These are phyloP conservation scores for Gaultheria prostrata DNA, from an alignment of 148 eudicot genomes.

Conservation along the genomic window DNA sequence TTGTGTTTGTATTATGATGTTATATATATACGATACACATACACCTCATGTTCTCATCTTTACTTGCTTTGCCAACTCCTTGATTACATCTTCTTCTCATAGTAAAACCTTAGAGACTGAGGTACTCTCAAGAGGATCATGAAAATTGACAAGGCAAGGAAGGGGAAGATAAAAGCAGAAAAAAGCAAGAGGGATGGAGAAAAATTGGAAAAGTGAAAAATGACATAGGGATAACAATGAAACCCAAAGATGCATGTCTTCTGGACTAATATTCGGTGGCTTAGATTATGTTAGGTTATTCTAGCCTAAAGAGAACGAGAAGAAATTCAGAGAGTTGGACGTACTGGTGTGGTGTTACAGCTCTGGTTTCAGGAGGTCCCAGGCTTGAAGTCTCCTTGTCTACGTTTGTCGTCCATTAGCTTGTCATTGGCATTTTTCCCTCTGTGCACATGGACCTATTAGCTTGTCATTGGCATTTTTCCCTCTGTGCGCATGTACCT, in stretches of 20 bases:
- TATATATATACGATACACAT: background rate
- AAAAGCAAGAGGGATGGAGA: background rate
- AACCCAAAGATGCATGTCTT: background rate
- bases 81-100: background rate
- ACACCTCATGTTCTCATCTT: background rate
- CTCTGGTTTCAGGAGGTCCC: background rate
- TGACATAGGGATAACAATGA: background rate
- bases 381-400: background rate
- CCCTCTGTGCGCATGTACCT: background rate
- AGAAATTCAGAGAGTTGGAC: background rate
- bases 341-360: background rate
- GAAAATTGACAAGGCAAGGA: background rate
- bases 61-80: background rate
- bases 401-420: background rate
- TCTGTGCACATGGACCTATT: background rate
- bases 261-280: background rate
- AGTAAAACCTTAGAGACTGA: background rate
- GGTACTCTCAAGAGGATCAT: background rate
- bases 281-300: background rate
- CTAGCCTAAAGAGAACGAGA: background rate
- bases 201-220: background rate
- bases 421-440: background rate
- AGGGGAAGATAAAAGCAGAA: background rate
- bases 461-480: background rate
- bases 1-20: background rate